Percentiles rank a stretch among this genome's conserved stretches.
phyloP scores from a whole-genome alignment of 164 flowering plant species.

The Euptelea pleiosperma region DNA sequence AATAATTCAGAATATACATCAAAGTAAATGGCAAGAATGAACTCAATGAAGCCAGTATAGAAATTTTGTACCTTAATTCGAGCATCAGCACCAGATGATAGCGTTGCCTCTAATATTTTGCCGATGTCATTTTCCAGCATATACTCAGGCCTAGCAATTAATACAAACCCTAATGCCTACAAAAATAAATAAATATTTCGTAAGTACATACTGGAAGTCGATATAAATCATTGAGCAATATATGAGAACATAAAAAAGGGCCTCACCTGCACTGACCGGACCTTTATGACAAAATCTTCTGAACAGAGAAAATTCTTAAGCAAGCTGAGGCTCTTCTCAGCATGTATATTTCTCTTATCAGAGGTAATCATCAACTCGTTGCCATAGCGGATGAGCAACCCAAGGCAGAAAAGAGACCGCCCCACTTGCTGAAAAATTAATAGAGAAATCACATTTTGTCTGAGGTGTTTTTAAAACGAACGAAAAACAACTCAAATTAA shows the following conservation, averaged over 20 bases:
- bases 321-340: constrained; percentile 46
- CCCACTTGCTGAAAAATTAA: constrained; percentile 67
- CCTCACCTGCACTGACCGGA: constrained; percentile 84
- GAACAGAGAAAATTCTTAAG: constrained; percentile 61
- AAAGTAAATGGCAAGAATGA: neutral
- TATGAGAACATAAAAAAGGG: neutral
- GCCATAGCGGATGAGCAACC: constrained; percentile 87
- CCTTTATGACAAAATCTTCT: constrained; percentile 71
- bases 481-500: neutral
- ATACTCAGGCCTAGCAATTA: constrained; percentile 83
- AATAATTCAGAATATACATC: constrained; percentile 12
- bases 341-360: constrained; percentile 36
- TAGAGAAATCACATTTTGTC: neutral
- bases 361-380: constrained; percentile 44
- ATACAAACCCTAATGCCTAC: constrained; percentile 84
- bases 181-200: constrained; percentile 14
- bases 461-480: neutral
- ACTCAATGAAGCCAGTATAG: neutral
- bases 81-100: constrained; percentile 59
- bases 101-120: constrained; percentile 65
- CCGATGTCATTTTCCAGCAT: constrained; percentile 86
- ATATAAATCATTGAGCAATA: neutral
- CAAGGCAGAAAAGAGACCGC: constrained; percentile 90
- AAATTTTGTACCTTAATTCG: constrained; percentile 65
- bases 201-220: constrained; percentile 8